Conservation (phyloP, 768 basidiomycete species). For the Filobasidium floriforme region DNA sequence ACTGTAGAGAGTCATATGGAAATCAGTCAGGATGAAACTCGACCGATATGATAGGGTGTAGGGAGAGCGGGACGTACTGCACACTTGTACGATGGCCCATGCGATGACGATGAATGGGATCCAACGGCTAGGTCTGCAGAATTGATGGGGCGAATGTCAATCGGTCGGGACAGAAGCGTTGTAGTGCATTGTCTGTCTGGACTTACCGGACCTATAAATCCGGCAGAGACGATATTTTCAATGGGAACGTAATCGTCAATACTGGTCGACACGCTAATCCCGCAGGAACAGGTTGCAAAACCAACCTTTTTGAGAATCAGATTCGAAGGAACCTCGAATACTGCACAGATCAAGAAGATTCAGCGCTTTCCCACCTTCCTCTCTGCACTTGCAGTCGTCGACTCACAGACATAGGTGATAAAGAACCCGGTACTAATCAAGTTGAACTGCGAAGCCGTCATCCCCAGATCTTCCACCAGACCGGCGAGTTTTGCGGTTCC, state of each 20-base stretch:
- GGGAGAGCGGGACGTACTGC: slow-evolving; percentile 26
- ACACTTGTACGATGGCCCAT: slow-evolving; percentile 41
- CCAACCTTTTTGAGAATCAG: slow-evolving; percentile 36
- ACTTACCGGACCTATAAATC: background rate
- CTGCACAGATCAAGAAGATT: slow-evolving; percentile 1
- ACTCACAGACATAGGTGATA: slow-evolving; percentile 26
- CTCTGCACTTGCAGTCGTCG: background rate
- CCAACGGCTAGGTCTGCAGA: slow-evolving; percentile 34
- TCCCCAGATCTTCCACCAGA: slow-evolving; percentile 30
- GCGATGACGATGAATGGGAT: slow-evolving; percentile 42
- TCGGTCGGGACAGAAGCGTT: no score
- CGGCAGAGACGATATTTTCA: background rate
- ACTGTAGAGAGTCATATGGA: no score
- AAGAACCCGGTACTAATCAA: slow-evolving; percentile 42
- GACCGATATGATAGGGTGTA: no score
- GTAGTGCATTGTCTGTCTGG: background rate
- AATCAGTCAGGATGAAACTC: no score
- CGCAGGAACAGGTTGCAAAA: background rate
- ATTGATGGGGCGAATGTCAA: background rate
- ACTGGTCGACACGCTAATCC: background rate
- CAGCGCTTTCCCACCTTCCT: background rate
- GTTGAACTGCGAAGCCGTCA: slow-evolving; percentile 37
- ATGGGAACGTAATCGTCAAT: background rate
- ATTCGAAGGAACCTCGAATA: slow-evolving; percentile 41
- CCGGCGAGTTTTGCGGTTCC: slow-evolving; percentile 40